phyloP scores from a whole-genome alignment of 2,329 filamentous ascomycete genomes.

The Plenodomus lindquistii region DNA sequence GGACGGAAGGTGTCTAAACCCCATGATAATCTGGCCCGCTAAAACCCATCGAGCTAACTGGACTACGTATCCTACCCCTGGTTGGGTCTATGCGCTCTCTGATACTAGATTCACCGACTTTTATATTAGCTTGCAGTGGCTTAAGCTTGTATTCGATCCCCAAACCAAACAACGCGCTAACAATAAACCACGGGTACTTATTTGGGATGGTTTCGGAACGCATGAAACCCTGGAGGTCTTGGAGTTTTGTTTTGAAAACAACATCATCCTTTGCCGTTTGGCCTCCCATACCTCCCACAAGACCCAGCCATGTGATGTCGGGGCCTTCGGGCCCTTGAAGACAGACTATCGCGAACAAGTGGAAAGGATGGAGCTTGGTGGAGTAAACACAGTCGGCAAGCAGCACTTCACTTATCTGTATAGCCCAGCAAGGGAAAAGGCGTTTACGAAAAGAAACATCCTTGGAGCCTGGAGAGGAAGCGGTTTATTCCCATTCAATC shows the following conservation, averaged over 20 bases:
- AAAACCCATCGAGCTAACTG: slow-evolving; percentile 9
- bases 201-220: slow-evolving; percentile 28
- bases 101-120: slow-evolving; percentile 2
- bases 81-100: slow-evolving; percentile 1
- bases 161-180: slow-evolving; percentile 3
- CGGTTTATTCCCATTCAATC: slow-evolving; percentile 33
- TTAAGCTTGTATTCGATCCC: slow-evolving; percentile 3
- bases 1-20: slow-evolving; percentile 19
- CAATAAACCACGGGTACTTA: neutral
- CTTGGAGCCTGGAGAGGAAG: slow-evolving; percentile 22
- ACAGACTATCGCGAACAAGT: slow-evolving; percentile 3
- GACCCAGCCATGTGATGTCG: slow-evolving; percentile 1
- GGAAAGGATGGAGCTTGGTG: neutral
- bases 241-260: slow-evolving; percentile 38
- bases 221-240: slow-evolving; percentile 42
- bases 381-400: slow-evolving; percentile 1
- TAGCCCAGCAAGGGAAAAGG: slow-evolving; percentile 9
- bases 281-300: slow-evolving; percentile 1
- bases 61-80: slow-evolving; percentile 11
- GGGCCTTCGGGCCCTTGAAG: slow-evolving; percentile 2
- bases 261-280: slow-evolving; percentile 21
- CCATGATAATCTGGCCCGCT: slow-evolving; percentile 20
- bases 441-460: slow-evolving; percentile 33
- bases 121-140: slow-evolving; percentile 3
- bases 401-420: slow-evolving; percentile 6